Evolutionary conservation across 495 filamentous ascomycete genomes (phyloP), one percentile per base, ranked within the genome.

Genomic region (Podospora conica): DNA sequence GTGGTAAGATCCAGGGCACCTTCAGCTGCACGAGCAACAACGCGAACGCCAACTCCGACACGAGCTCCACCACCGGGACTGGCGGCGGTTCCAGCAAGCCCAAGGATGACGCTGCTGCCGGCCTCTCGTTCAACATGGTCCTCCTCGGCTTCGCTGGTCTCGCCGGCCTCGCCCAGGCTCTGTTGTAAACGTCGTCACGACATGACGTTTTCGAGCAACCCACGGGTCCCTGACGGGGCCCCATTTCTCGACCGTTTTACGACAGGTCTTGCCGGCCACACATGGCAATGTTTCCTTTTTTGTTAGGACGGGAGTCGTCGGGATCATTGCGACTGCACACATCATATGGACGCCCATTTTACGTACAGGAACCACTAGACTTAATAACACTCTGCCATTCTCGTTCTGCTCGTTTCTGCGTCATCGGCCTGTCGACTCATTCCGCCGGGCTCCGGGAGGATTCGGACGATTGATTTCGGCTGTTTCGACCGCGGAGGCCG

Each of bases 1-100:
- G 69, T 56, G 77, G 78, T 58, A 40, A 66, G 55, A 87, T 93
- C 75, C 82, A 85, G 71, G 90, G 90, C 61, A 81, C 70, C 33
- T 89, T 80, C 76, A 78, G 55, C 54, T 93, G 90, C 82, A 72
- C 69, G 61, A 80, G 78, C 70, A 71, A 79, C 66, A 79, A 78
- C 67, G 72, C 69, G 18, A 69, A 73, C 18, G 80, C 80, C 66
- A 82, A 79, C 75, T 68, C 76, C 66, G 74, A 79, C 54, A 80
- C 77, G 53, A 71, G 72, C 53, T 57, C 64, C 54, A 69, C 69
- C 66, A 72, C 63, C 40, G 66, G 68, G 55, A 18, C 27, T 31
- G 69, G 69, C 62, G 53, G 70, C 55, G 56, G 69, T 33, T 54
- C 65, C 65, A 63, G 57, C 28, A 60, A 58, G 63, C 61, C 71